Percentiles rank a stretch among this genome's conserved stretches.
These are phyloP conservation scores for Furcasterigmium furcatum DNA, from an alignment of 2,329 filamentous ascomycete genomes.

Conservation along the genomic window DNA sequence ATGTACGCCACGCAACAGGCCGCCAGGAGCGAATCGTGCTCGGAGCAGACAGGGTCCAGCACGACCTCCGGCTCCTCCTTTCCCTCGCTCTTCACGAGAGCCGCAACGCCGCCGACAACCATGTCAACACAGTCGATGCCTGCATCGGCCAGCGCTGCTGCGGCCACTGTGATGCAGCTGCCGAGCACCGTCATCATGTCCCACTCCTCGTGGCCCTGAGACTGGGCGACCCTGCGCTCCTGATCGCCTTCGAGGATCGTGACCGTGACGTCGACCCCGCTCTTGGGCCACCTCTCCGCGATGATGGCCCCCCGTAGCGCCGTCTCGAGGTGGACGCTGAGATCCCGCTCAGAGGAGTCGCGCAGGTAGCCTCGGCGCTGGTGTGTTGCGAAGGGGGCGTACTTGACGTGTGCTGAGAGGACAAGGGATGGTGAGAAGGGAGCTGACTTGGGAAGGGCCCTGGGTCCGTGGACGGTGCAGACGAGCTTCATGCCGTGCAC, in stretches of 20 bases:
- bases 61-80: constrained; percentile 42
- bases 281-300: constrained; percentile 97
- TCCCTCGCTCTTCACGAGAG: constrained; percentile 54
- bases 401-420: constrained; percentile 91
- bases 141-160: constrained; percentile 88
- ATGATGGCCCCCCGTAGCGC: constrained; percentile 87
- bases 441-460: constrained; percentile 83
- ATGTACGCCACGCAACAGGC: constrained; percentile 91
- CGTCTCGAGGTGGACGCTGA: constrained; percentile 87
- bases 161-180: constrained; percentile 89
- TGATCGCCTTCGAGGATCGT: constrained; percentile 94
- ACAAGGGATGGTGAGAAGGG: constrained; percentile 92
- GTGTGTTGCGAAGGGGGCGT: constrained; percentile 87
- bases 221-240: constrained; percentile 52
- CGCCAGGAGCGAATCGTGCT: constrained; percentile 74
- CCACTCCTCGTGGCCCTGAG: constrained; percentile 64
- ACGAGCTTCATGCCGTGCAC: constrained; percentile 80
- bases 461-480: constrained; percentile 89
- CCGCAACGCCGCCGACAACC: constrained; percentile 85
- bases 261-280: constrained; percentile 90
- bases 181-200: constrained; percentile 89
- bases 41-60: constrained; percentile 78
- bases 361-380: constrained; percentile 81
- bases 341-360: constrained; percentile 81
- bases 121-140: constrained; percentile 95